Conservation (phyloP, 2,329 filamentous ascomycete genomes). For the Nannizzia gypsea region DNA sequence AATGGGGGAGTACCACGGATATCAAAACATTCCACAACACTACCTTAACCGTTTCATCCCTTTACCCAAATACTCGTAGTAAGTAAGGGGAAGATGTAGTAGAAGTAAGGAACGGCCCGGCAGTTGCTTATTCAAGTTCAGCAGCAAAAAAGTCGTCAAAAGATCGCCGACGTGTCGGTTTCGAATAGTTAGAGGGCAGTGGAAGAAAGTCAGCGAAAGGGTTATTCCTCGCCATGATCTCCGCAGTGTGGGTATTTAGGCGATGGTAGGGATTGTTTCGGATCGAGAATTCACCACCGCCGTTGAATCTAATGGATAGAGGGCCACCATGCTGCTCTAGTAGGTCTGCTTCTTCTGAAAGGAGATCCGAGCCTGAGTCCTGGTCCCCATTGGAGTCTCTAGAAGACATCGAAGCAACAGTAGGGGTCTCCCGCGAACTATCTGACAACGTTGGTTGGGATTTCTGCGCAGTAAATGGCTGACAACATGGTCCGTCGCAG, state of each 20-base stretch:
- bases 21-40: too few species aligned
- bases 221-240: slow-evolving; percentile 13
- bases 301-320: slow-evolving; percentile 8
- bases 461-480: too few species aligned
- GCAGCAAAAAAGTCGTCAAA: slow-evolving; percentile 13
- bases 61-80: neutral
- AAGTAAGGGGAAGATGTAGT: neutral
- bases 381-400: neutral
- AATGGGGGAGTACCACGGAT: too few species aligned
- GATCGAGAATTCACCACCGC: slow-evolving; percentile 7
- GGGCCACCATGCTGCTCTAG: neutral
- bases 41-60: too few species aligned
- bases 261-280: slow-evolving; percentile 10
- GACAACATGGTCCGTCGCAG: too few species aligned
- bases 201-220: slow-evolving; percentile 8
- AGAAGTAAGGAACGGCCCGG: neutral
- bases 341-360: neutral
- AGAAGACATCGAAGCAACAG: too few species aligned
- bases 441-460: too few species aligned
- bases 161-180: slow-evolving; percentile 2
- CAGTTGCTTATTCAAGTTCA: neutral
- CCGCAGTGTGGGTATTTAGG: slow-evolving; percentile 10
- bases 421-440: too few species aligned
- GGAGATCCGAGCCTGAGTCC: neutral
- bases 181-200: neutral